phyloP scores from a whole-genome alignment of 208 protist species.

The Trypanosoma boissoni region DNA sequence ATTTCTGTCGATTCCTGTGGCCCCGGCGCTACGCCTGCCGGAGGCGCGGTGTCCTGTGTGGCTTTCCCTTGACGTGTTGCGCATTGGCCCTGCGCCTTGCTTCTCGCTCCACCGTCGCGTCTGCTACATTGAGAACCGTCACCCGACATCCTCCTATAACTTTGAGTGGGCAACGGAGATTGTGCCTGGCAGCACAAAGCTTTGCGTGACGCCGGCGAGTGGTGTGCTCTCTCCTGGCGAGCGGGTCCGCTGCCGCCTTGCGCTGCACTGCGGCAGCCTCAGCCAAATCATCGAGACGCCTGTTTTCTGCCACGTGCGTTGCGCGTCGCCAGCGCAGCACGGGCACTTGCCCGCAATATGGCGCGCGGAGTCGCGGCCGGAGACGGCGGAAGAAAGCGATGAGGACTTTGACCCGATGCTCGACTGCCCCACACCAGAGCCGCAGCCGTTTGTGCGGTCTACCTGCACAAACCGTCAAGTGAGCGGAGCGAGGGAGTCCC shows the following conservation, averaged over 20 bases:
- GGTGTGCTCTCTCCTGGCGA: conserved; percentile 59
- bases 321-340: conserved; percentile 29
- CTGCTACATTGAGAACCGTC: conserved; percentile 60
- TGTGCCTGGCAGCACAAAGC: conserved; percentile 49
- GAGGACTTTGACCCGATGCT: conserved; percentile 11
- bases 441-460: conserved; percentile 18
- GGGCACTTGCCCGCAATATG: background rate
- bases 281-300: conserved; percentile 72
- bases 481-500: too few relatives aligned
- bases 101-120: conserved; percentile 79
- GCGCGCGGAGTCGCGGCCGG: background rate
- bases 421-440: conserved; percentile 19
- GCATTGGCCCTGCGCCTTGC: conserved; percentile 67
- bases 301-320: conserved; percentile 52
- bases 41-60: conserved; percentile 34
- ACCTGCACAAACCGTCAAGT: conserved; percentile 53
- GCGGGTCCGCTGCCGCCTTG: conserved; percentile 39
- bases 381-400: conserved; percentile 10
- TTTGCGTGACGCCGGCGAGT: conserved; percentile 37
- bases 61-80: conserved; percentile 71
- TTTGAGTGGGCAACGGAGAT: conserved; percentile 58
- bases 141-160: conserved; percentile 44
- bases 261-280: conserved; percentile 73
- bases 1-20: conserved; percentile 53
- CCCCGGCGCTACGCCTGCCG: conserved; percentile 23